Evolutionary conservation across 2,329 filamentous ascomycete species (phyloP), one percentile per base, ranked within the genome.

Genomic region (Fonsecaea monophora): DNA sequence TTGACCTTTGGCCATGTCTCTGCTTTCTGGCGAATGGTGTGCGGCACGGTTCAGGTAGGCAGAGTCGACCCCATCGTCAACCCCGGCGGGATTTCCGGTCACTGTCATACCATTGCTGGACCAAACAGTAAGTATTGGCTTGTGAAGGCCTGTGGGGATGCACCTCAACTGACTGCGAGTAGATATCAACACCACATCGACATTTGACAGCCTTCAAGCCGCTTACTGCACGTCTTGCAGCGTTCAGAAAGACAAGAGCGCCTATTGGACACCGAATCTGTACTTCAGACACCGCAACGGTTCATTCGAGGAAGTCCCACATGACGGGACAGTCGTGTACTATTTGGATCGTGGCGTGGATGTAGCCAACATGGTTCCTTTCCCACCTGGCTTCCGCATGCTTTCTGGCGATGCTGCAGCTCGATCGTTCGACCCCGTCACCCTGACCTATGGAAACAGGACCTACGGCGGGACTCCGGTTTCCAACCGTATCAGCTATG

Each of bases 21-120:
- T 73, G 93, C 90, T 67, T 97, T 96, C 79, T 97, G 92, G 92
- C 92, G 92, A 76, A 91, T 96, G 86, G 90, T 91, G 74, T 97
- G 92, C 78, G 86, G 72, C 87, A 88, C 66, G 85, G 85, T 60
- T 82, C 88, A 73, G 90, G 88, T 71, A 76, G 90, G 88, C 57
- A 87, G 92, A 67, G 82, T 96, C 40, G 92, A 97, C 76, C 92
- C 92, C 25, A 82, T 97, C 64, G 83, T 95, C 63, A 84, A 87
- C 65, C 85, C 85, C 1, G 88, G 87, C 57, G 73, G 74, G 21
- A 70, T 87, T 50, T 86, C 89, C 12, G 77, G 82, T 67, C 93
- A 97, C 78, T 85, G 85, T 25, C 92, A 97, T 78, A 82, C 87
- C 15, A 86, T 95, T 74, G 88, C 91, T 76, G 93, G 92, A 69